Evolutionary conservation across 192 early-diverging fungal genomes (phyloP).

Genomic region (Gigaspora rosea): DNA sequence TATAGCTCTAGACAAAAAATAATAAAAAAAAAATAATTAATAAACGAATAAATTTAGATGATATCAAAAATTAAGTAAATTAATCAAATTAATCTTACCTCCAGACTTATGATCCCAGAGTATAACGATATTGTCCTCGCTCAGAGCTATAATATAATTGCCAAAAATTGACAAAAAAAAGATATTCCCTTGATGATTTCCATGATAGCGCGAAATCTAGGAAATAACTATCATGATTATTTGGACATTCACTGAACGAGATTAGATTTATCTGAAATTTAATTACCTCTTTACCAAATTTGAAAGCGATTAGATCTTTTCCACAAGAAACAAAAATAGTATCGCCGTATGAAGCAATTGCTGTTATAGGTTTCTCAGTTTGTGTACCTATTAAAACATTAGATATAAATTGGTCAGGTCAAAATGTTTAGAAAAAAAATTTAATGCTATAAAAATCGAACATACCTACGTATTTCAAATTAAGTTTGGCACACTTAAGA

Average conservation of each 20-base stretch:
- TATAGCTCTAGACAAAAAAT: slow-evolving; percentile 57
- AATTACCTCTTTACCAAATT: slow-evolving; percentile 68
- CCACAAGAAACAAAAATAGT: slow-evolving; percentile 75
- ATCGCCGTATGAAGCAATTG: slow-evolving; percentile 69
- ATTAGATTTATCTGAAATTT: background rate
- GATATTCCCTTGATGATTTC: slow-evolving; percentile 49
- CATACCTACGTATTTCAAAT: slow-evolving; percentile 1
- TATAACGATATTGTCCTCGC: slow-evolving; percentile 77
- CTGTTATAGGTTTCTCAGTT: slow-evolving; percentile 66
- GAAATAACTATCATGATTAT: background rate
- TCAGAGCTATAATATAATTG: slow-evolving; percentile 71
- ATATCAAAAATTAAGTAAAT: background rate
- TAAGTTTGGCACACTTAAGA: background rate
- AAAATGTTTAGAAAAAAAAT: background rate
- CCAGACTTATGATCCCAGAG: slow-evolving; percentile 74
- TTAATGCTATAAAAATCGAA: background rate
- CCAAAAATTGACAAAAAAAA: slow-evolving; percentile 74
- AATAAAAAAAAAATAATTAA: background rate
- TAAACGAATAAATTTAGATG: slow-evolving; percentile 7
- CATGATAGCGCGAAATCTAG: slow-evolving; percentile 35
- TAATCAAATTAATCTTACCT: slow-evolving; percentile 50
- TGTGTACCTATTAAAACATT: slow-evolving; percentile 48
- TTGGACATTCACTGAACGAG: background rate
- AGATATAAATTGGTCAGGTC: background rate
- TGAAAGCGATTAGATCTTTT: slow-evolving; percentile 60